Percentiles rank a stretch among this genome's conserved stretches.
Evolutionary conservation across 1,284 basidiomycete genomes (phyloP).

Genomic region (Dichomitus squalens): DNA sequence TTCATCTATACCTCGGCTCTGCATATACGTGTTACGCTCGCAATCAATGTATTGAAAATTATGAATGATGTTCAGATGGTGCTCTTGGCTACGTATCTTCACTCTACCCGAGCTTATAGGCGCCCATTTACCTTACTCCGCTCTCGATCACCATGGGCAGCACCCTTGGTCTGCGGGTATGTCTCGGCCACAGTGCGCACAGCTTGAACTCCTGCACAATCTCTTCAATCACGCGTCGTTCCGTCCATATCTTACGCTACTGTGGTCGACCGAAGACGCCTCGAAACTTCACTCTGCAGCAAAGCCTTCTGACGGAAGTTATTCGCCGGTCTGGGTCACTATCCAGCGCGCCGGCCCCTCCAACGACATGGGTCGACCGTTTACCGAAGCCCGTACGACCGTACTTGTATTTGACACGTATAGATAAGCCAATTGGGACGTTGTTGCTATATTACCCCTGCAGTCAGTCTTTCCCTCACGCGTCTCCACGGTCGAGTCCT

Average conservation of each 20-base stretch:
- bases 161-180: constrained; percentile 7
- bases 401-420: constrained; percentile 84
- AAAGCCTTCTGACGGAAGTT: not conserved
- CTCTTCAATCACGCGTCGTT: not conserved
- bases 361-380: constrained; percentile 66
- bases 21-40: constrained; percentile 19
- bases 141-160: constrained; percentile 12
- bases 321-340: constrained; percentile 18
- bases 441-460: constrained; percentile 93
- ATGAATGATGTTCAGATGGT: not conserved
- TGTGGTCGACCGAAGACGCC: not conserved
- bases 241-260: constrained; percentile 6
- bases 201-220: not conserved
- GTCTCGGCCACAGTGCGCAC: not conserved
- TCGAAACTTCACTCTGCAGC: not conserved
- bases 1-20: constrained; percentile 27
- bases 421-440: constrained; percentile 97
- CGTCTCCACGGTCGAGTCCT: not conserved
- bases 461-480: constrained; percentile 51
- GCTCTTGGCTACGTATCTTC: not conserved
- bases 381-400: constrained; percentile 66
- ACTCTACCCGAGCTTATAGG: not conserved
- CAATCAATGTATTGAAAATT: constrained; percentile 23
- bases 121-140: not conserved
- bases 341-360: constrained; percentile 20